phyloP scores from a whole-genome alignment of 1,284 basidiomycete species.

The Cutaneotrichosporon mucoides region DNA sequence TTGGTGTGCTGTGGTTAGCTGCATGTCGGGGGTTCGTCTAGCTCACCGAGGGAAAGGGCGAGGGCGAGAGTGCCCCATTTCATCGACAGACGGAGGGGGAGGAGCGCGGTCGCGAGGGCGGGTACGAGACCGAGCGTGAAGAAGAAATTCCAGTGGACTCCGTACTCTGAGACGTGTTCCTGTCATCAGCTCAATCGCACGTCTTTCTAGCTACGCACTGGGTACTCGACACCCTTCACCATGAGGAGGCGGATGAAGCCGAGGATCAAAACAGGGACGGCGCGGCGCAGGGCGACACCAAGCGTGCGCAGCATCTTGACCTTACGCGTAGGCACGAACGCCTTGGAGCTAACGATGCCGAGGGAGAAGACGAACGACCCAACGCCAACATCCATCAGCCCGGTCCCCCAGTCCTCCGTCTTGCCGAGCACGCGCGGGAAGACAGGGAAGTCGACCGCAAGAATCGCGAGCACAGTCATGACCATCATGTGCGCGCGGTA shows the following conservation, averaged over 20 bases:
- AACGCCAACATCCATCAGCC: conserved; percentile 97
- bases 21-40: background rate
- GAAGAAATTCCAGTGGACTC: conserved; percentile 99
- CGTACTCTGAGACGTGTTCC: conserved; percentile 97
- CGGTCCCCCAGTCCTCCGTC: conserved; percentile 91
- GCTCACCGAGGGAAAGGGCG: background rate
- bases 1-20: conserved; percentile 61
- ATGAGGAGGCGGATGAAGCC: conserved; percentile 74
- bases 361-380: conserved; percentile 80
- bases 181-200: conserved; percentile 40
- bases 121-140: conserved; percentile 83
- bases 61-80: conserved; percentile 66
- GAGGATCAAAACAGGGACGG: conserved; percentile 65
- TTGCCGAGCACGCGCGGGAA: conserved; percentile 88
- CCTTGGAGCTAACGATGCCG: conserved; percentile 73
- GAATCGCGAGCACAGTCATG: conserved; percentile 83
- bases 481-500: conserved; percentile 96
- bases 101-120: conserved; percentile 64
- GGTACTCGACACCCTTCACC: conserved; percentile 92
- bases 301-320: background rate
- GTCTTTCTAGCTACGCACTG: conserved; percentile 55
- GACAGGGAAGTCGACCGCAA: conserved; percentile 92
- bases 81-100: conserved; percentile 58
- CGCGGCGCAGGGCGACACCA: conserved; percentile 54
- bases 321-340: conserved; percentile 7